Evolutionary conservation across 2,329 filamentous ascomycete species (phyloP), one percentile per base, ranked within the genome.

Genomic region (Xylaria hypoxylon): DNA sequence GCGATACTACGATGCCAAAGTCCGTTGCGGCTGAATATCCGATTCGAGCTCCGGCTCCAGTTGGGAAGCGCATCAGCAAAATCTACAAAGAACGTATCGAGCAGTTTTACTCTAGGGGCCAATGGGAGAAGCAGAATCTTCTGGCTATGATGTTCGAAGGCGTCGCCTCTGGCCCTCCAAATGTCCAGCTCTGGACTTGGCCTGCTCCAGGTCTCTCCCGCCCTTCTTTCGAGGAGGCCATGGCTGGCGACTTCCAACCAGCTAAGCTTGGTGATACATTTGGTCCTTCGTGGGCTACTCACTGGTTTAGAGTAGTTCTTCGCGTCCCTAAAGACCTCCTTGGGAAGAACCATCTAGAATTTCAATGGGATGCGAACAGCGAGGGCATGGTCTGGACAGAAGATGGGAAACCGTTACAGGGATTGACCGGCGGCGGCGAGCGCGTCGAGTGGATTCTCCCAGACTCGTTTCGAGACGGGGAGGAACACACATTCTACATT

Each of bases 341-440:
- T 28, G 82, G 93, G 70, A 93, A 96, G 74, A 89, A 94, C 72
- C 89, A 92, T 52, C 85, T 99, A n/a, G 94, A 98, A 80, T 89
- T 98, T 64, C 94, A 97, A 75, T 99, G 96, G 95, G 95, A 99
- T 80, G 91, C 92, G 42, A 91, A 93, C 81, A 97, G 94, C 73
- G 96, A 99, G 81, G 96, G 92, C n/a, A 82, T 98, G 79, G 88
- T 99, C 50, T 99, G 94, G 93, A 92, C 91, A 0, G 89, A 95
- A 67, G 88, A 97, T 69, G 96, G 96, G n/a, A 88, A 92, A 67
- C 93, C 94, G 2, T 84, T 97, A 33, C 96, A 99, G 79, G 96
- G 96, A 15, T 82, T 99, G 73, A 97, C 94, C 0, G 96, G 96
- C 19, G 91, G 91, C 62, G 93, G 92, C 45, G 96, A 99, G 76